A percentile compares a stretch with the other conserved stretches of the same genome.
Conservation (phyloP, 768 basidiomycete species). For the Hericium rajendrae region DNA sequence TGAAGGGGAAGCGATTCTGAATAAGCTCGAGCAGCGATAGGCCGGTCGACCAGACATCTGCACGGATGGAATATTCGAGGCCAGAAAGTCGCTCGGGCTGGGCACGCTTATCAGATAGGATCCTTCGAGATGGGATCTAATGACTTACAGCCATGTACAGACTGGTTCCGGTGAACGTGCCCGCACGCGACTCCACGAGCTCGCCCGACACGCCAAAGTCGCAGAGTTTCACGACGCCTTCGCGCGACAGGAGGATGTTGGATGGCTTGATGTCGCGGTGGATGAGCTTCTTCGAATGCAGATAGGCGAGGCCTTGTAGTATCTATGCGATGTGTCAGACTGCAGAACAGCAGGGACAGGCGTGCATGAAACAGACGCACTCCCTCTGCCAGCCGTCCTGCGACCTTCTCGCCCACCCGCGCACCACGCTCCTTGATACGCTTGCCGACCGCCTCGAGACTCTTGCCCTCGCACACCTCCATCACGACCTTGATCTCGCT, state of each 20-base stretch:
- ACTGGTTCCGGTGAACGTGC: conserved; percentile 96
- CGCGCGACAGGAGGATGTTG: conserved; percentile 81
- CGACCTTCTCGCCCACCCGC: conserved; percentile 78
- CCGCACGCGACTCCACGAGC: conserved; percentile 82
- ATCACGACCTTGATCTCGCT: conserved; percentile 94
- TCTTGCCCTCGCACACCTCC: conserved; percentile 84
- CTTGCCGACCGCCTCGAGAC: conserved; percentile 81
- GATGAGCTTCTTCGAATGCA: conserved; percentile 86
- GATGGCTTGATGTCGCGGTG: conserved; percentile 95
- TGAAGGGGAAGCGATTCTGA: conserved; percentile 92
- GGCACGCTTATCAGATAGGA: conserved; percentile 9
- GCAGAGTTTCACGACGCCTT: conserved; percentile 84
- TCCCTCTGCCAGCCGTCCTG: conserved; percentile 88
- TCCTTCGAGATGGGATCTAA: conserved; percentile 4
- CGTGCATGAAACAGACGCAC: conserved; percentile 33
- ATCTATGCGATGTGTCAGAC: conserved; percentile 35
- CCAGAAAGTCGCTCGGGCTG: conserved; percentile 94
- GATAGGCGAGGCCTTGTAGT: conserved; percentile 86
- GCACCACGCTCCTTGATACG: conserved; percentile 72
- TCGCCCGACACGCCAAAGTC: conserved; percentile 99
- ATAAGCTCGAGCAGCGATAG: conserved; percentile 91
- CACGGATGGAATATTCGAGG: conserved; percentile 84
- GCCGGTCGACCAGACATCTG: conserved; percentile 97
- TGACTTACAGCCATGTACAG: conserved; percentile 95
- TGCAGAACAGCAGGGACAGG: conserved; percentile 3